phyloP scores from a whole-genome alignment of 2,329 filamentous ascomycete species.

The Neodidymelliopsis sp. region DNA sequence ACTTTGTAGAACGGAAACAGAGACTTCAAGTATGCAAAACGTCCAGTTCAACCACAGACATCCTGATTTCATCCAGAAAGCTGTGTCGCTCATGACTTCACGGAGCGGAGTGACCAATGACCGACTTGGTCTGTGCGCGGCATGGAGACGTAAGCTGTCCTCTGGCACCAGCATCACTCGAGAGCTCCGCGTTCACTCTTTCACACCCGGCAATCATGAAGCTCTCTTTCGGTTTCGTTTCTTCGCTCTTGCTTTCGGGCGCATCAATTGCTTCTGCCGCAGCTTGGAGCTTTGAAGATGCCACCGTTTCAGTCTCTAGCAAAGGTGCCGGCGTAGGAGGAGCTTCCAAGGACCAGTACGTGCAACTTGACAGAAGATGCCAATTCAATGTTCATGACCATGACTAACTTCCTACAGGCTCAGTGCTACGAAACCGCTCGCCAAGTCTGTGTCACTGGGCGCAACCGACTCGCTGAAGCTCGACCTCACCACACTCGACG shows the following conservation, averaged over 20 bases:
- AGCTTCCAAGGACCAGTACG: constrained; percentile 71
- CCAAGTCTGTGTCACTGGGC: constrained; percentile 70
- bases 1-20: too few species aligned
- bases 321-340: constrained; percentile 63
- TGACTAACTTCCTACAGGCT: constrained; percentile 43
- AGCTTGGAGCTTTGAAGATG: constrained; percentile 76
- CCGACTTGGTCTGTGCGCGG: constrained; percentile 2
- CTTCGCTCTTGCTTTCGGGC: constrained; percentile 52
- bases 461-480: constrained; percentile 80
- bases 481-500: constrained; percentile 80
- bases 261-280: constrained; percentile 56
- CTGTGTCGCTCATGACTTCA: constrained; percentile 11
- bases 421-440: constrained; percentile 63
- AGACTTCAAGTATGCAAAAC: too few species aligned
- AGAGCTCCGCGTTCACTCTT: constrained; percentile 39
- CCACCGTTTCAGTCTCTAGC: constrained; percentile 68
- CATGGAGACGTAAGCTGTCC: constrained; percentile 34
- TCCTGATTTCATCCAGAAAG: constrained; percentile 7
- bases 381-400: not conserved
- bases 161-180: constrained; percentile 15
- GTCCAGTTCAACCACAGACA: too few species aligned
- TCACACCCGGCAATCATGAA: constrained; percentile 49
- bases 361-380: too few species aligned
- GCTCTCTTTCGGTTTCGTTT: constrained; percentile 51
- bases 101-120: not conserved